Conservation (phyloP, 257 asterid genomes). For the Echium plantagineum region DNA sequence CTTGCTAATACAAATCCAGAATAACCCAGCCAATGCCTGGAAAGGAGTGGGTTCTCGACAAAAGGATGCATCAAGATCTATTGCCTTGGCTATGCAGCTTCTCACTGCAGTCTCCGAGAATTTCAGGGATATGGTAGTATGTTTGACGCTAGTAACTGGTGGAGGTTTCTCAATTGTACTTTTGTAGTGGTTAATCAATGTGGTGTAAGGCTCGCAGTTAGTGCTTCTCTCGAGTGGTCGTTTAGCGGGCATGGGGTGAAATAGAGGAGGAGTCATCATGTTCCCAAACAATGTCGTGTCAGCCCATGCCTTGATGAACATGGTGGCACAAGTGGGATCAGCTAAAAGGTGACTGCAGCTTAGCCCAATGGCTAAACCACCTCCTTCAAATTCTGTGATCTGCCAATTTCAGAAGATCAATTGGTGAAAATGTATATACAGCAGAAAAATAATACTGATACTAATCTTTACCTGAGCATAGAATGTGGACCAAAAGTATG, state of each 20-base stretch:
- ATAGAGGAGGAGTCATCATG: slow-evolving; percentile 26
- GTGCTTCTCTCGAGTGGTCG: slow-evolving; percentile 3
- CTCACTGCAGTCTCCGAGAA: slow-evolving; percentile 31
- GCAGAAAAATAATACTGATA: too few relatives aligned
- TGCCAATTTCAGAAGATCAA: slow-evolving; percentile 7
- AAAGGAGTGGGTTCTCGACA: slow-evolving; percentile 23
- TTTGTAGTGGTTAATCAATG: slow-evolving; percentile 32
- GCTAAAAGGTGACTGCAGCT: slow-evolving; percentile 51
- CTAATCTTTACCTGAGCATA: slow-evolving; percentile 37
- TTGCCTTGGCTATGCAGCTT: slow-evolving; percentile 30
- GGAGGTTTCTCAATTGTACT: slow-evolving; percentile 11
- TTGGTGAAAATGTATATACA: too few relatives aligned
- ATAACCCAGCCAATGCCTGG: slow-evolving; percentile 34
- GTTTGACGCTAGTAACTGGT: slow-evolving; percentile 3
- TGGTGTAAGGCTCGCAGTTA: slow-evolving; percentile 7
- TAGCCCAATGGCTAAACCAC: slow-evolving; percentile 61
- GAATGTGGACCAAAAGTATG: slow-evolving; percentile 54
- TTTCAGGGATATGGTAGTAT: slow-evolving; percentile 21
- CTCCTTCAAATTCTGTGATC: slow-evolving; percentile 51
- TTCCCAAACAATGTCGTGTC: slow-evolving; percentile 28
- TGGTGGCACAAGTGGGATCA: slow-evolving; percentile 36
- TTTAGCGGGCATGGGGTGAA: slow-evolving; percentile 31
- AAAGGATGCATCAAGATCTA: background rate
- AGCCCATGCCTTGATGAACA: slow-evolving; percentile 52
- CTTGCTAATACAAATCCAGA: slow-evolving; percentile 40